A percentile compares a stretch with the other conserved stretches of the same genome.
phyloP scores from a whole-genome alignment of 2,329 filamentous ascomycete genomes.

The Alternaria consortialis region DNA sequence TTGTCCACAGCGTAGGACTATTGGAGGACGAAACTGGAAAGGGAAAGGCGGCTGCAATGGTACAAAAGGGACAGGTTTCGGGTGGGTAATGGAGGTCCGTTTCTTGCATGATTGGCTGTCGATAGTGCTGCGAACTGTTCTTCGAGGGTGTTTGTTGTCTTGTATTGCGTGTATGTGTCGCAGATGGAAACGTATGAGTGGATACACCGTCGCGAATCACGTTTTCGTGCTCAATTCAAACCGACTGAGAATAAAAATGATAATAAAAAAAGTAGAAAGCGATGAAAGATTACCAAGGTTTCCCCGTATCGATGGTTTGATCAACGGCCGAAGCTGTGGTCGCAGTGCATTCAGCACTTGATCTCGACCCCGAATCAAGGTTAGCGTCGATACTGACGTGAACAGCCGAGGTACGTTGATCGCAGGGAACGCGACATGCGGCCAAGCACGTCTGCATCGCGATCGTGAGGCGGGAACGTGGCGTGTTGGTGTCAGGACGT shows the following conservation, averaged over 20 bases:
- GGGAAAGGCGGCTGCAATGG: constrained; percentile 63
- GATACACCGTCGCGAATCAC: background rate
- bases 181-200: background rate
- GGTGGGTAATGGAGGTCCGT: constrained; percentile 52
- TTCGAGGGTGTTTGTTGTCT: background rate
- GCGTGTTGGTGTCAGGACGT: constrained; percentile 9
- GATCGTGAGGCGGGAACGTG: constrained; percentile 1
- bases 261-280: background rate
- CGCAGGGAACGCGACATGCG: constrained; percentile 4
- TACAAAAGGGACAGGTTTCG: constrained; percentile 66
- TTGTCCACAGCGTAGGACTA: constrained; percentile 5
- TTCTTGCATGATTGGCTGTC: constrained; percentile 35
- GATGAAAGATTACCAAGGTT: background rate
- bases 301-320: constrained; percentile 3
- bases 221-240: background rate
- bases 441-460: background rate
- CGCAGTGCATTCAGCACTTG: constrained; percentile 3
- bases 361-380: background rate
- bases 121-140: background rate
- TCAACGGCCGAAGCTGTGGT: constrained; percentile 9
- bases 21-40: constrained; percentile 9
- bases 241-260: background rate
- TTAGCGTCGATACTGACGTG: constrained; percentile 17
- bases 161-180: too few species aligned
- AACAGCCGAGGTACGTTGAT: constrained; percentile 11